Evolutionary conservation across 2,329 filamentous ascomycete species (phyloP).

Genomic region (Penicillium sp.): DNA sequence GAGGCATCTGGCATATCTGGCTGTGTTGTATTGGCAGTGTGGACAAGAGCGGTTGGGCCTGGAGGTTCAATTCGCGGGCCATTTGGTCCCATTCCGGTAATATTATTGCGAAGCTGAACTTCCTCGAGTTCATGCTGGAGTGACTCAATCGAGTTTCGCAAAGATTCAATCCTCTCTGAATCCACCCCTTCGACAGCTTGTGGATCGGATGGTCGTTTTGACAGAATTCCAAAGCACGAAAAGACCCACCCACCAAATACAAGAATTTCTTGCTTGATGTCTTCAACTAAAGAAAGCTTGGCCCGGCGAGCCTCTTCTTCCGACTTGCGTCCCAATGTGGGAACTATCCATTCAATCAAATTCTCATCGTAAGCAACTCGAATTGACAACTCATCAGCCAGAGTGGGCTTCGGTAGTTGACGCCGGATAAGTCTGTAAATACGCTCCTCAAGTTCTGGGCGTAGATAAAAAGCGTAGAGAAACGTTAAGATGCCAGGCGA

Average conservation of each 20-base stretch:
- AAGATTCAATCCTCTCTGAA: constrained; percentile 25
- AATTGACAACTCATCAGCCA: constrained; percentile 40
- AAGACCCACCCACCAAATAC: constrained; percentile 30
- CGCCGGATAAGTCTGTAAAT: constrained; percentile 39
- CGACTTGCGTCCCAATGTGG: constrained; percentile 36
- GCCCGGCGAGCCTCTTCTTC: constrained; percentile 37
- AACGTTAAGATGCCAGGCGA: constrained; percentile 36
- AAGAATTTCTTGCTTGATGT: constrained; percentile 35
- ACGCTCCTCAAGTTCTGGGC: constrained; percentile 36
- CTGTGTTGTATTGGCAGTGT: constrained; percentile 5
- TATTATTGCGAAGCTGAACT: constrained; percentile 12
- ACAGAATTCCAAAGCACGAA: constrained; percentile 27
- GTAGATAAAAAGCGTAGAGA: constrained; percentile 32
- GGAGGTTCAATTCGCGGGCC: constrained; percentile 12
- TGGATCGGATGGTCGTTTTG: constrained; percentile 12
- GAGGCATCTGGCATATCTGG: constrained; percentile 11
- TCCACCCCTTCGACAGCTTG: constrained; percentile 13
- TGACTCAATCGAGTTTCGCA: constrained; percentile 29
- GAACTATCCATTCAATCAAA: constrained; percentile 41
- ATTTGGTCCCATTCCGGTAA: constrained; percentile 10
- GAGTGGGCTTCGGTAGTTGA: constrained; percentile 38
- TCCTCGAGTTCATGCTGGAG: constrained; percentile 27
- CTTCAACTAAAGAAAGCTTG: constrained; percentile 33
- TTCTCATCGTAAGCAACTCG: constrained; percentile 41
- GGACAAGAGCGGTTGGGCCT: neutral